Conservation (phyloP, 495 filamentous ascomycete species). For the Acidomyces sp. region DNA sequence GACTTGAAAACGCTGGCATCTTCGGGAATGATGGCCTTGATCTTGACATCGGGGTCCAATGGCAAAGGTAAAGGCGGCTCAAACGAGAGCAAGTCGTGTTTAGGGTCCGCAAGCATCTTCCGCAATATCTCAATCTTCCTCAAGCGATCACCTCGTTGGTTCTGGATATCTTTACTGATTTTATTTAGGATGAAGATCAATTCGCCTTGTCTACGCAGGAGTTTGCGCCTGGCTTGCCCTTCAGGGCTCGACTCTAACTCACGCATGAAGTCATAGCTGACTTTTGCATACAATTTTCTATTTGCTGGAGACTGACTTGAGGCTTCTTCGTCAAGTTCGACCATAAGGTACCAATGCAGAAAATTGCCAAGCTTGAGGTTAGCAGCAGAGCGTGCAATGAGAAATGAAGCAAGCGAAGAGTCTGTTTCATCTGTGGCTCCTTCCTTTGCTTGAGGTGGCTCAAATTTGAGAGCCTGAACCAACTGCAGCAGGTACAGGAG, state of each 20-base stretch:
- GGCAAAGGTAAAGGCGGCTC: conserved; percentile 83
- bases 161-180: conserved; percentile 79
- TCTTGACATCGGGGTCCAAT: conserved; percentile 66
- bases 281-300: conserved; percentile 73
- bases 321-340: conserved; percentile 79
- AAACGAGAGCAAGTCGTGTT: conserved; percentile 70
- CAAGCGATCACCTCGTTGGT: conserved; percentile 59
- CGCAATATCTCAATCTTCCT: conserved; percentile 74
- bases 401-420: conserved; percentile 78
- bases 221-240: conserved; percentile 58
- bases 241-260: conserved; percentile 52
- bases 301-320: conserved; percentile 50
- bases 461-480: conserved; percentile 93
- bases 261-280: conserved; percentile 90
- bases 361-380: conserved; percentile 89
- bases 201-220: conserved; percentile 76
- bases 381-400: conserved; percentile 70
- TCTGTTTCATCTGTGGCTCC: conserved; percentile 57
- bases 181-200: conserved; percentile 75
- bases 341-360: conserved; percentile 97
- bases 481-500: conserved; percentile 86
- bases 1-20: conserved; percentile 93
- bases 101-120: conserved; percentile 69
- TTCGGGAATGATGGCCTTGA: conserved; percentile 69
- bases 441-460: conserved; percentile 42